Base-by-base conservation (phyloP, 768 basidiomycete species). In the Russula emetica region DNA sequence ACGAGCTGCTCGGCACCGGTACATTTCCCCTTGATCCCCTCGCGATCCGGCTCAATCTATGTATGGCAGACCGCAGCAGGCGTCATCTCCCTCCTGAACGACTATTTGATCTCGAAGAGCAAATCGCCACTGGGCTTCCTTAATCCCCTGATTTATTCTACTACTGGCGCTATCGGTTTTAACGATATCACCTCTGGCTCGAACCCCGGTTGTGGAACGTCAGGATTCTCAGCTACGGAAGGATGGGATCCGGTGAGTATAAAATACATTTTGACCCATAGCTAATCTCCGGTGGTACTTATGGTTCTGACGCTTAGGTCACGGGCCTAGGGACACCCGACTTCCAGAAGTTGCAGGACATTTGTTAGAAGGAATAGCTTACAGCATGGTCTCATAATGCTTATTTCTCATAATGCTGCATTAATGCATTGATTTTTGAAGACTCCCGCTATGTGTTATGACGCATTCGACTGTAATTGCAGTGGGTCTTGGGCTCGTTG, bases 161-260 rank as follows among this genome's bases (percentile, higher is more conserved):
- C n/a, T n/a, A n/a, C 63, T 2, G 71, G 68, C 49, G 62, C 66
- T 2, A 52, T 65, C 5, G 73, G 72, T 32, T 73, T 78, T 61
- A 76, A 76, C 66, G 82, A 70, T 80, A 85, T 88, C 66, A 78
- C 75, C 0, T 81, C 81, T 14, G 86, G 85, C 7, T 77, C 77
- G 3, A 87, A 87, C 70, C 85, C 85, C 3, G 86, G 86, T 20
- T 89, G 87, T 67, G 78, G 79, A 0, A 83, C 79, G 4, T 71
- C 73, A 54, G 85, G 85, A 76, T 73, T 73, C 57, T 58, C 69
- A 20, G 72, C 69, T 16, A 56, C 30, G 4, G 20, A 18, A 11
- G 64, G 69, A 11, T 69, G 69, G 70, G 67, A 70, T 51, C 61
- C 68, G 22, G 68, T 66, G 44, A 28, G 66, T n/a, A 36, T 30